Evolutionary conservation across 345 rosid species (phyloP), one percentile per base, ranked within the genome.

Genomic region (Citrus medica): DNA sequence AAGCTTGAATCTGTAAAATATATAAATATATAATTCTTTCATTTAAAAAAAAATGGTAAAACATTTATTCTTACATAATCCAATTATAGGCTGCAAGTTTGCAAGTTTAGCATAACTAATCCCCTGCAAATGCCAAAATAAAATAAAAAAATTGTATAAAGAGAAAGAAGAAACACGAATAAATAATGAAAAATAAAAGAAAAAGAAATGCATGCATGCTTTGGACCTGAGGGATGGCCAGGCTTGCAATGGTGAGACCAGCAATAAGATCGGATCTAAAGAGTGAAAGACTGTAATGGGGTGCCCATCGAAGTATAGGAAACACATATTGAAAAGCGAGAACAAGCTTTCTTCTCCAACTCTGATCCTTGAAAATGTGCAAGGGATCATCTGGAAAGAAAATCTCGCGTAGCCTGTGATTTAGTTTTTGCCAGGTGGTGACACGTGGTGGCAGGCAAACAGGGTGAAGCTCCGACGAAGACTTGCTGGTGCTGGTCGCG

Each of bases 141-240:
- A 70, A 9, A 48, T 24, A 42, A 51, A 6, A 6, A 2, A 17
- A 22, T 0, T 46, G 17, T 46, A 46, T 46, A 46, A 59, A 30
- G 28, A 22, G 12, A 12, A 14, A 32, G 21, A 76, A 21, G 53
- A 19, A 30, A 38, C 5, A 30, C 3, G 2, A 48, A 21, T 64
- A 4, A 13, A 21, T 1, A 48, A 7, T 1, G 51, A 19, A 42
- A 48, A 61, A n/a, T 55, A 25, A 25, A 48, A 69, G 12, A 7
- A 32, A 71, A 35, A 9, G 8, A 55, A 28, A 48, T 48, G 60
- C 13, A 69, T 27, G 59, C 33, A 69, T 63, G n/a, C 9, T 27
- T 24, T 27, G 21, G 37, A 87, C 91, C 91, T 89, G 92, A 79
- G 92, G 92, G 70, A 89, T 85, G 51, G 89, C 88, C 14, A 89